These are phyloP conservation scores for Fraxinus platypoda DNA, from an alignment of 305 asterid species.

Conservation along the genomic window DNA sequence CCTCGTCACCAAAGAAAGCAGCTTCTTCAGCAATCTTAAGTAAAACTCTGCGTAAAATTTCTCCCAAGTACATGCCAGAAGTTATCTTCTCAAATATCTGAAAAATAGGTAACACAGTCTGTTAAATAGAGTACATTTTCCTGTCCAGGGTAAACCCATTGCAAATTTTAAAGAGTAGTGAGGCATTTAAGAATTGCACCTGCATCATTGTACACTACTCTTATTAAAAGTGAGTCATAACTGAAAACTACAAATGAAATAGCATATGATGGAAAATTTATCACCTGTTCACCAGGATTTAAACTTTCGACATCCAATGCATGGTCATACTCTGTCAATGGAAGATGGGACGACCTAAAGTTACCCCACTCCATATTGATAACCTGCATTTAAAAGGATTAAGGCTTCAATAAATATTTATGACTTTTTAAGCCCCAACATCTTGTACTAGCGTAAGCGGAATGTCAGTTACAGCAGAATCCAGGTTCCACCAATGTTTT, in stretches of 20 bases:
- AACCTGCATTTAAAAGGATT: slow-evolving; percentile 45
- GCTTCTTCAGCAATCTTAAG: slow-evolving; percentile 77
- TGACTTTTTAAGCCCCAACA: background rate
- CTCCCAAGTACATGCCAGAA: slow-evolving; percentile 95
- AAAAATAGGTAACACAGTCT: background rate
- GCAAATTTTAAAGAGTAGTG: background rate
- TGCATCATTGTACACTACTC: background rate
- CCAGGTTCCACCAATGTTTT: background rate
- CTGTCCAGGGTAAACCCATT: background rate
- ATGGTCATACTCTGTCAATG: slow-evolving; percentile 68
- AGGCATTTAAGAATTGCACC: background rate
- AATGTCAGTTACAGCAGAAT: background rate
- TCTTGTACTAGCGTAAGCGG: background rate
- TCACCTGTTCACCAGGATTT: slow-evolving; percentile 85
- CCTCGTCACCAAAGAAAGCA: slow-evolving; percentile 71
- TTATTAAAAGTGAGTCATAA: background rate
- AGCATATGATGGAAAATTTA: background rate
- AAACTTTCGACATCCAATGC: slow-evolving; percentile 68
- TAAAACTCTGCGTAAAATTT: slow-evolving; percentile 68
- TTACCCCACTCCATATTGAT: slow-evolving; percentile 98
- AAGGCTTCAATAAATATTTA: background rate
- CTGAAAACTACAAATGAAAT: background rate
- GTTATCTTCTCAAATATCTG: slow-evolving; percentile 80
- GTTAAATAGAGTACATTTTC: background rate
- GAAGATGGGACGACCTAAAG: slow-evolving; percentile 81